Evolutionary conservation across 2,329 filamentous ascomycete species (phyloP).

Genomic region (Dryadomyces sulphureus): DNA sequence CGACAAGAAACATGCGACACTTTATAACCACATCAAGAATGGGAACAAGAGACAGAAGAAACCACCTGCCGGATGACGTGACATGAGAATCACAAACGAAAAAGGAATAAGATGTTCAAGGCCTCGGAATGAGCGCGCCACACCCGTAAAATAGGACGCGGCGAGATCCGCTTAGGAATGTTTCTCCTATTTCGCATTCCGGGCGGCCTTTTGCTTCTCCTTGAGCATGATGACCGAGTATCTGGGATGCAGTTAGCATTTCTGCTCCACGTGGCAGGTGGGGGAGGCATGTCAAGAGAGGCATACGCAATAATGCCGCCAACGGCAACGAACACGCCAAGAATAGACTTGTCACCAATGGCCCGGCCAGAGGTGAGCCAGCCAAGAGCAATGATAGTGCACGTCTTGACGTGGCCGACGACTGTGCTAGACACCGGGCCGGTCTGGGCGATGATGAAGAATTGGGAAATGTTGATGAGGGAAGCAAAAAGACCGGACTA

Average conservation of each 20-base stretch:
- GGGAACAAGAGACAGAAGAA: no score
- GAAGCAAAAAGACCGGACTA: slow-evolving; percentile 49
- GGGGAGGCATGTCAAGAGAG: neutral
- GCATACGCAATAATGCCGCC: slow-evolving; percentile 42
- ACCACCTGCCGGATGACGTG: no score
- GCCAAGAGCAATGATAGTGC: slow-evolving; percentile 47
- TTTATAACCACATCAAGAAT: no score
- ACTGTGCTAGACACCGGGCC: slow-evolving; percentile 51
- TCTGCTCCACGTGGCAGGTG: neutral
- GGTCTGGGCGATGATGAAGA: slow-evolving; percentile 46
- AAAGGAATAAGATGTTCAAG: neutral
- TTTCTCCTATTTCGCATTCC: slow-evolving; percentile 1
- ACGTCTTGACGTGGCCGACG: slow-evolving; percentile 52
- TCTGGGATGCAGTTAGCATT: slow-evolving; percentile 8
- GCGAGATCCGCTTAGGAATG: neutral
- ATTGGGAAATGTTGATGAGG: slow-evolving; percentile 50
- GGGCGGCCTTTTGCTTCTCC: slow-evolving; percentile 11
- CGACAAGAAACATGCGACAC: no score
- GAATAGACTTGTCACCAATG: slow-evolving; percentile 37
- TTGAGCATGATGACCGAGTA: slow-evolving; percentile 19
- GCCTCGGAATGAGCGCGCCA: neutral
- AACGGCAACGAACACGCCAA: slow-evolving; percentile 40
- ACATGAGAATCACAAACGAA: no score
- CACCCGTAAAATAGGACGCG: no score
- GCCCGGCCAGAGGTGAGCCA: slow-evolving; percentile 43